Base-by-base conservation (phyloP, 2,329 filamentous ascomycete genomes). In the Neocatenulostroma microsporum region DNA sequence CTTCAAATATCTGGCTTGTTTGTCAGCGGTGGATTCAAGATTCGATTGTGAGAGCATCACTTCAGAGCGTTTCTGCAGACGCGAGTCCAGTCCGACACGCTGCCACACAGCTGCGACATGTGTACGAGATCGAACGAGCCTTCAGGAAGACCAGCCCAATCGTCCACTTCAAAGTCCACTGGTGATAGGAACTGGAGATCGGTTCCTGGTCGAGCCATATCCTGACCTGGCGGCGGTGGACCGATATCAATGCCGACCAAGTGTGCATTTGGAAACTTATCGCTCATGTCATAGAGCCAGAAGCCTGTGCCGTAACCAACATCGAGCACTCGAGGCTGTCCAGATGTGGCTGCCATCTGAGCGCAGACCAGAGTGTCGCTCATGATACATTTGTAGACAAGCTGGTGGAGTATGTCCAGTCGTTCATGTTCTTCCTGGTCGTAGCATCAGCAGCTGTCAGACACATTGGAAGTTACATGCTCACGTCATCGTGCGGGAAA, bases 291-390 rank as follows among this genome's bases (percentile, higher is more conserved):
- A 50, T 93, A 84, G 26, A 82, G 77, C 89, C 89, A 96, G 43
- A 94, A 89, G 25, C 86, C 87, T 1, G 86, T 94, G 14, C 88
- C 89, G 45, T 82, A 88, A 27, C 87, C 89, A 36, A 94, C 54
- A 50, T 78, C 76, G 37, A 79, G 64, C 43, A 79, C 72, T 42
- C 72, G 68, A 39, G 64, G 63, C 37, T 62, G 61, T 52, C 40
- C 61, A 46, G 42, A 60, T 33, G 68, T 55, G 24, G 67, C 64
- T 43, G 69, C 61, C 76, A 44, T 36, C 8, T 33, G 37, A 35
- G 15, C 18, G 13, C 10, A 12, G 45, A 46, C 24, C n/a, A n/a
- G n/a, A n/a, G n/a, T n/a, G n/a, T n/a, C n/a, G n/a, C n/a, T n/a
- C n/a, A n/a, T n/a, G n/a, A n/a, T n/a, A n/a, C n/a, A n/a, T n/a